Percentiles rank a stretch among this genome's conserved stretches.
phyloP scores from a whole-genome alignment of 345 rosid species.

The Erysimum cheiranthoides region DNA sequence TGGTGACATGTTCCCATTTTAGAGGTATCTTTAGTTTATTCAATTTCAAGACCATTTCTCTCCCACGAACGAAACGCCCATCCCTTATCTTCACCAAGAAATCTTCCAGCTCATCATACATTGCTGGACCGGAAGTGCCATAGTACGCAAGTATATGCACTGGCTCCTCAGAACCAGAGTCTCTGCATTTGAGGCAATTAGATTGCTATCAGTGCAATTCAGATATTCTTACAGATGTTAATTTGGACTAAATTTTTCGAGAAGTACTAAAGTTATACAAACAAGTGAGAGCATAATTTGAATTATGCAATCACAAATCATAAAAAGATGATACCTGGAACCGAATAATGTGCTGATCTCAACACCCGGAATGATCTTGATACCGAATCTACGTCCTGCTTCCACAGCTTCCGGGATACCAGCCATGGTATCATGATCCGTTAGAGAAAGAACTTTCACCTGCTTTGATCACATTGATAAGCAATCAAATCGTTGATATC shows the following conservation, averaged over 20 bases:
- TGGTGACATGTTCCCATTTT: slow-evolving; percentile 85
- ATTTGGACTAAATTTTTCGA: not conserved
- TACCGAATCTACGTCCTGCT: slow-evolving; percentile 73
- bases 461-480: slow-evolving; percentile 46
- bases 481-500: not conserved
- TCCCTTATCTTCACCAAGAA: slow-evolving; percentile 78
- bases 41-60: slow-evolving; percentile 73
- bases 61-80: slow-evolving; percentile 86
- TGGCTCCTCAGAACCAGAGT: slow-evolving; percentile 70
- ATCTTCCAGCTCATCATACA: slow-evolving; percentile 67
- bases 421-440: slow-evolving; percentile 93
- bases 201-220: slow-evolving; percentile 28
- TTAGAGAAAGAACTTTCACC: slow-evolving; percentile 96
- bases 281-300: not conserved
- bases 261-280: not conserved
- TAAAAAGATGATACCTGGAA: slow-evolving; percentile 54
- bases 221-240: not conserved
- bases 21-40: slow-evolving; percentile 85
- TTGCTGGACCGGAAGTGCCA: slow-evolving; percentile 82
- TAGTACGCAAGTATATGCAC: slow-evolving; percentile 97
- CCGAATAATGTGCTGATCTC: slow-evolving; percentile 93
- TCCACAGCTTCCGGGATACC: slow-evolving; percentile 92
- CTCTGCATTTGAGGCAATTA: slow-evolving; percentile 46
- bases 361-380: slow-evolving; percentile 91
- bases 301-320: slow-evolving; percentile 6